Percentiles rank a stretch among this genome's conserved stretches.
phyloP scores from a whole-genome alignment of 139 green algal species.

The Micractinium sp. region DNA sequence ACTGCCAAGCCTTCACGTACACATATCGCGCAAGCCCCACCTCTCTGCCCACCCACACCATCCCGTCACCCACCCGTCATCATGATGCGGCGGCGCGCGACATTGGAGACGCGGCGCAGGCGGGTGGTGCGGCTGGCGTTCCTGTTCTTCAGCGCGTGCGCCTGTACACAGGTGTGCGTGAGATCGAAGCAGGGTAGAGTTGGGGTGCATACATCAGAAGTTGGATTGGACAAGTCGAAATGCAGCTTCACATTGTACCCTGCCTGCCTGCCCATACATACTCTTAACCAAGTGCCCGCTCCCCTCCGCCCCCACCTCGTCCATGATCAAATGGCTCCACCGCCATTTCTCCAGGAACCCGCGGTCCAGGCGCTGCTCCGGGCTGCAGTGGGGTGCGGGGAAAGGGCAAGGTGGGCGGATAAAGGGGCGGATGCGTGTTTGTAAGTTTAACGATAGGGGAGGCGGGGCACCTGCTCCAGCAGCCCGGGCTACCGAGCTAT shows the following conservation, averaged over 20 bases:
- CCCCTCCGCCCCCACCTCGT: slow-evolving; percentile 55
- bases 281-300: too few species aligned
- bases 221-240: neutral
- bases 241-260: too few species aligned
- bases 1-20: neutral
- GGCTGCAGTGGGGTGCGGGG: neutral
- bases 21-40: neutral
- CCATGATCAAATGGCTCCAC: slow-evolving; percentile 79
- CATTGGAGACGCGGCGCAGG: slow-evolving; percentile 55
- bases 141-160: slow-evolving; percentile 92
- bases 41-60: neutral
- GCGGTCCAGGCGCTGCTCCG: slow-evolving; percentile 45
- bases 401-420: neutral
- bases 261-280: too few species aligned
- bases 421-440: neutral
- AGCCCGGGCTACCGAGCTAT: too few species aligned
- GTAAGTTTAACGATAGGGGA: neutral
- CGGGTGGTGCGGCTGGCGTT: slow-evolving; percentile 50
- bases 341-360: slow-evolving; percentile 62
- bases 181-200: too few species aligned
- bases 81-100: slow-evolving; percentile 77
- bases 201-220: too few species aligned
- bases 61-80: slow-evolving; percentile 57
- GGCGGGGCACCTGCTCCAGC: too few species aligned
- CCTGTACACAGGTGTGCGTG: slow-evolving; percentile 23